A percentile compares a stretch with the other conserved stretches of the same genome.
phyloP scores from a whole-genome alignment of 2,329 filamentous ascomycete genomes.

The Cladophialophora chaetospira region DNA sequence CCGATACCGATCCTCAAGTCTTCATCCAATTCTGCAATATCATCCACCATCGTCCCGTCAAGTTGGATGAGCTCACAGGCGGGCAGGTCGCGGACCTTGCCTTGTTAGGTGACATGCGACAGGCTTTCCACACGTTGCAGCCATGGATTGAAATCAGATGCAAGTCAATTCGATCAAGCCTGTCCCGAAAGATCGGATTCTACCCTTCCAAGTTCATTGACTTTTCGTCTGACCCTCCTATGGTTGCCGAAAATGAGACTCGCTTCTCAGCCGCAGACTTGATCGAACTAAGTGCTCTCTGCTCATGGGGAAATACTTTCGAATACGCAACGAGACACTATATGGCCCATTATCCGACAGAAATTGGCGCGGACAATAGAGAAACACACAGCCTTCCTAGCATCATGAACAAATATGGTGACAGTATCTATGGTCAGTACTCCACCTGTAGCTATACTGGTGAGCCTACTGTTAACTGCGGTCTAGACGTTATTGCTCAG shows the following conservation, averaged over 20 bases:
- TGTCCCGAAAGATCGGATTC: not conserved
- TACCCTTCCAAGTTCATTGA: too few relatives aligned
- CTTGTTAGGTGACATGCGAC: not conserved
- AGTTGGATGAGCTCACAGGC: not conserved
- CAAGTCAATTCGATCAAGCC: not conserved
- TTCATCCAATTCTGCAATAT: slow-evolving; percentile 2
- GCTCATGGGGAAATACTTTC: too few relatives aligned
- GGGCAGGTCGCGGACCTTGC: not conserved
- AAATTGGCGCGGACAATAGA: too few relatives aligned
- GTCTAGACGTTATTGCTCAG: not conserved
- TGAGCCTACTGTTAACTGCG: not conserved
- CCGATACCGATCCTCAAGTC: not conserved
- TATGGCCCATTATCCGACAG: too few relatives aligned
- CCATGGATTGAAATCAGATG: not conserved
- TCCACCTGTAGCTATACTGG: not conserved
- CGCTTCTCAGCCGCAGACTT: too few relatives aligned
- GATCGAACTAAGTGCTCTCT: too few relatives aligned
- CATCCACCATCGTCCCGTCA: not conserved
- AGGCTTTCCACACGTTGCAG: not conserved
- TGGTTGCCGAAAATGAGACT: too few relatives aligned
- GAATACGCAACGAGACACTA: too few relatives aligned
- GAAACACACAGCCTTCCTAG: too few relatives aligned
- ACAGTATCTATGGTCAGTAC: not conserved
- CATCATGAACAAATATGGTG: not conserved
- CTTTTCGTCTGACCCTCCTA: too few relatives aligned